Conservation (phyloP, 2,329 filamentous ascomycete genomes). For the Phialocephala subalpina region DNA sequence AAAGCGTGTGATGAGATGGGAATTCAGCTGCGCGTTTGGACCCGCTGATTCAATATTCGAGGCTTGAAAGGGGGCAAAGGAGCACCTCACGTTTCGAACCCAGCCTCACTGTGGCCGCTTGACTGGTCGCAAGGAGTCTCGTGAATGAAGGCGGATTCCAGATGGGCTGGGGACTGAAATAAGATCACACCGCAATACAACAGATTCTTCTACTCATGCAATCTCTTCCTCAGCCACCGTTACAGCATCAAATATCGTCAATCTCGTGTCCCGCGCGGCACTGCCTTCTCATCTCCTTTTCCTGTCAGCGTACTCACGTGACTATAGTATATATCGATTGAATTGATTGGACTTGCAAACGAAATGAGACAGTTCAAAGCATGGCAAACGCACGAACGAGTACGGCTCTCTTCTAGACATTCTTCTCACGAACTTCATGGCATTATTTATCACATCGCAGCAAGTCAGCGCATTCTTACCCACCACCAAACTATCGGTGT, state of each 20-base stretch:
- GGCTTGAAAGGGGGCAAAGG: too few relatives aligned
- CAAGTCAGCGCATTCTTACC: slow-evolving; percentile 5
- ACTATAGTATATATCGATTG: not conserved
- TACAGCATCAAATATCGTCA: not conserved
- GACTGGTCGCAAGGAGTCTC: too few relatives aligned
- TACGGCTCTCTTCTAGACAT: not conserved
- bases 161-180: too few relatives aligned
- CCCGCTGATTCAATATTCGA: not conserved
- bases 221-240: not conserved
- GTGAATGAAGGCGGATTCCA: too few relatives aligned
- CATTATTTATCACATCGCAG: not conserved
- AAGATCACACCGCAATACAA: too few relatives aligned
- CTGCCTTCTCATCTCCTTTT: not conserved
- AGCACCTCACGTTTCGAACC: too few relatives aligned
- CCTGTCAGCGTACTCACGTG: not conserved
- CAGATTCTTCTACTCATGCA: not conserved
- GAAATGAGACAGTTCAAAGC: slow-evolving; percentile 2
- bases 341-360: not conserved
- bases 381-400: not conserved
- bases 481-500: slow-evolving; percentile 2
- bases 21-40: not conserved
- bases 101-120: too few relatives aligned
- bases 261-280: not conserved
- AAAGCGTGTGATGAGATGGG: not conserved
- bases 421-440: not conserved